phyloP scores from a whole-genome alignment of 2,329 filamentous ascomycete genomes.

The Fusarium sp. region DNA sequence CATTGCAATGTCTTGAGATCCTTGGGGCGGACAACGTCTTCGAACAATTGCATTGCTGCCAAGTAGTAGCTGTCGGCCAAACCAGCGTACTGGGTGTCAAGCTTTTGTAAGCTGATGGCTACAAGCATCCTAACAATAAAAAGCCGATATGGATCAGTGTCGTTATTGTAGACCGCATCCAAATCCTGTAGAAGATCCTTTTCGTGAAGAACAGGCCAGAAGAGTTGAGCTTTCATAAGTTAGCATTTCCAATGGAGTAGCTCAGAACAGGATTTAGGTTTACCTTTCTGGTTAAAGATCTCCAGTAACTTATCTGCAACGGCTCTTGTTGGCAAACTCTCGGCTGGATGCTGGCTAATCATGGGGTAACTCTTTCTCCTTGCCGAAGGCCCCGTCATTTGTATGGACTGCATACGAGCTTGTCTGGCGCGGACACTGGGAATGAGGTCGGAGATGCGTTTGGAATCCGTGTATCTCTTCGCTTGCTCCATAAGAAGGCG shows the following conservation, averaged over 20 bases:
- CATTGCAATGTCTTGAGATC: constrained; percentile 92
- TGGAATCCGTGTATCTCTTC: constrained; percentile 90
- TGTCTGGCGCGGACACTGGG: constrained; percentile 72
- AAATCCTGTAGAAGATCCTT: constrained; percentile 78
- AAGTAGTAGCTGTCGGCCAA: constrained; percentile 95
- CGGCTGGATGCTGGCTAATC: constrained; percentile 84
- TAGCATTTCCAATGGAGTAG: constrained; percentile 6
- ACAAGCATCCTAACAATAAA: constrained; percentile 92
- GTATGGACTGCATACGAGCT: constrained; percentile 67
- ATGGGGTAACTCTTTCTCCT: constrained; percentile 90
- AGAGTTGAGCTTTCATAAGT: constrained; percentile 74
- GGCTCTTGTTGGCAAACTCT: constrained; percentile 75
- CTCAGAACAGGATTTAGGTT: constrained; percentile 32
- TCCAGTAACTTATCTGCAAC: constrained; percentile 83
- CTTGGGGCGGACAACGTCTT: constrained; percentile 85
- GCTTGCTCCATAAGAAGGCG: constrained; percentile 95
- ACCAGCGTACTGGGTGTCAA: constrained; percentile 89
- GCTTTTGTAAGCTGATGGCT: constrained; percentile 92
- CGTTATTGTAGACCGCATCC: constrained; percentile 81
- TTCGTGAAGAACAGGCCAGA: constrained; percentile 89
- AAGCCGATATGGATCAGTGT: constrained; percentile 81
- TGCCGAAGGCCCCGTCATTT: constrained; percentile 59
- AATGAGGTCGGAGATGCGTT: constrained; percentile 91
- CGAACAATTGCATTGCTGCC: constrained; percentile 84
- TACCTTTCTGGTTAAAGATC: constrained; percentile 86